Base-by-base conservation (phyloP, 2,329 filamentous ascomycete genomes). In the Phialocephala subalpina region DNA sequence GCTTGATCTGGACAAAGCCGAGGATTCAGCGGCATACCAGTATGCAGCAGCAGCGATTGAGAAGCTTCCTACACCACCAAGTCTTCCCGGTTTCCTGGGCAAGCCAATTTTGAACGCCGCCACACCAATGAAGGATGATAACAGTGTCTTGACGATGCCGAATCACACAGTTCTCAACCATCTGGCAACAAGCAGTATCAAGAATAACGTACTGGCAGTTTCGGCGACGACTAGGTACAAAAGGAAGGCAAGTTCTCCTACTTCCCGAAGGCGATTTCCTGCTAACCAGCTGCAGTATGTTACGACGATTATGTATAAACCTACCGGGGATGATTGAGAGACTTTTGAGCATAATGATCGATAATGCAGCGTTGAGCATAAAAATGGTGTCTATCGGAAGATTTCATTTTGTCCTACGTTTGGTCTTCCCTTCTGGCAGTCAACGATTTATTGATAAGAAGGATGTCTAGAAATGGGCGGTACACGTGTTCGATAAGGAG, bases 111-210 rank as follows among this genome's bases (percentile, higher is more conserved):
- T 99, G 70, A 99, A 99, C 78, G 92, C 92, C 58, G 90, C 90
- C 2, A 94, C 93, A 29, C 90, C 95, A 7, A 93, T 97, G 85
- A 98, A 98, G 82, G 96, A 99, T 77, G 96, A 99, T 80, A 97
- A 95, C 79, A 97, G 94, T 80, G 96, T 99, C 67, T 82, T 99
- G 69, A 96, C 93, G 72, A 95, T 97, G 86, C 96, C 96, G 16
- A 99, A 98, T 75, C 95, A 99, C 76, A 97, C 96, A 0, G 93
- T 98, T 36, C 82, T 99, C 69, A 99, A 99, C 73, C 96, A 99
- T 78, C 83, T 99, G 72, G 95, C 95, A 58, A 99, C 96, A 2
- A 98, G 95, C 79, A 97, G 94, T 78, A 99, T 99, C 79, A 97
- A 97, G 82, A 94, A 97, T 72, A 94, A 95, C 69, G 92, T 98